Evolutionary conservation across 2,329 filamentous ascomycete species (phyloP).

Genomic region (Metarhizium robertsii): DNA sequence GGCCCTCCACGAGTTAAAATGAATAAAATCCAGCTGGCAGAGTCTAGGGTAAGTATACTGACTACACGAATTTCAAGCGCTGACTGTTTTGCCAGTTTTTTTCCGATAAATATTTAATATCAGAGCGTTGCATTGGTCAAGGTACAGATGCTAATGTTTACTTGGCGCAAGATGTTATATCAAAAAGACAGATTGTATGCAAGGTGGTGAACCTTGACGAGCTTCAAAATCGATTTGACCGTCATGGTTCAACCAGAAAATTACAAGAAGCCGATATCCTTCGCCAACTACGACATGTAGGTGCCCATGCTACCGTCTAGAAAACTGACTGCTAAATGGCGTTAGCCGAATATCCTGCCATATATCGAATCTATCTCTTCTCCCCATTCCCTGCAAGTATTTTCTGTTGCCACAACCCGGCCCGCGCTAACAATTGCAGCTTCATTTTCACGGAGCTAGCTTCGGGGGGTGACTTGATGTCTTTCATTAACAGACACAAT

Average conservation of each 20-base stretch:
- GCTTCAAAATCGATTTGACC: constrained; percentile 15
- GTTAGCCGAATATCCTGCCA: constrained; percentile 44
- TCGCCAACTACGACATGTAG: constrained; percentile 43
- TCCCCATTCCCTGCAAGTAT: constrained; percentile 33
- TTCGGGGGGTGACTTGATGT: constrained; percentile 43
- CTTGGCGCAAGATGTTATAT: constrained; percentile 34
- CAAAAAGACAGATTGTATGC: constrained; percentile 55
- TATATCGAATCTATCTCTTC: constrained; percentile 43
- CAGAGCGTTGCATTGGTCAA: constrained; percentile 25
- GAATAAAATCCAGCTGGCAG: constrained; percentile 20
- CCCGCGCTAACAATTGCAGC: constrained; percentile 19
- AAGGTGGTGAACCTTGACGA: constrained; percentile 49
- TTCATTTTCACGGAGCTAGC: constrained; percentile 51
- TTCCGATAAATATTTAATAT: constrained; percentile 22
- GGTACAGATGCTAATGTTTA: constrained; percentile 28
- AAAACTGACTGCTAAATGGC: constrained; percentile 8
- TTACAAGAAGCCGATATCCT: constrained; percentile 44
- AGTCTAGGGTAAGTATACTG: constrained; percentile 19
- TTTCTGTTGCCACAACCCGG: neutral
- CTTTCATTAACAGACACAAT: constrained; percentile 30
- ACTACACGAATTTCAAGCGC: neutral
- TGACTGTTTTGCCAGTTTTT: constrained; percentile 16
- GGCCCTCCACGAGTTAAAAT: constrained; percentile 12
- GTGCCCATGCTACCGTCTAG: constrained; percentile 11
- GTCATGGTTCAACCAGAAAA: constrained; percentile 25